Percentiles rank a stretch among this genome's conserved stretches.
These are phyloP conservation scores for Microbotryum scabiosae DNA, from an alignment of 1,284 basidiomycete genomes.

Conservation along the genomic window DNA sequence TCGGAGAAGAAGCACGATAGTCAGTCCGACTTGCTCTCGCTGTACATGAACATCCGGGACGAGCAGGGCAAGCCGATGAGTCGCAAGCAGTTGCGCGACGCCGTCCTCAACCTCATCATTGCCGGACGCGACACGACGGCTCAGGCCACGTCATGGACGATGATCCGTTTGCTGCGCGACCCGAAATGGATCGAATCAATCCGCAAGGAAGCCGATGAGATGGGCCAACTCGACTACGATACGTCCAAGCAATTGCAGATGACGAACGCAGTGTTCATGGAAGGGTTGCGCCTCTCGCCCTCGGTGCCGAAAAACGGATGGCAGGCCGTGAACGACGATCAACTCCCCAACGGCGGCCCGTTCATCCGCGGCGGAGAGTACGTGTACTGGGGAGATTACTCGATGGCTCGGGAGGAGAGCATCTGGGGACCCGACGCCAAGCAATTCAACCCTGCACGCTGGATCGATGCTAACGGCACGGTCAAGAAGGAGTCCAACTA, in stretches of 20 bases:
- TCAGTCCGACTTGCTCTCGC: conserved; percentile 10
- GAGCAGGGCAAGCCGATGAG: conserved; percentile 19
- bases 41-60: conserved; percentile 23
- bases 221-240: conserved; percentile 7
- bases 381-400: conserved; percentile 20
- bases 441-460: conserved; percentile 20
- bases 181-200: not conserved
- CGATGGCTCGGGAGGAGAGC: conserved; percentile 10
- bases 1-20: conserved; percentile 9
- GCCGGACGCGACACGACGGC: conserved; percentile 26
- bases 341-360: conserved; percentile 22
- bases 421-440: conserved; percentile 25
- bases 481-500: conserved; percentile 15
- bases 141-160: conserved; percentile 13
- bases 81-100: conserved; percentile 12
- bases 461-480: conserved; percentile 22
- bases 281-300: conserved; percentile 6
- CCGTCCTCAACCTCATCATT: conserved; percentile 8
- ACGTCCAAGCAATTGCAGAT: conserved; percentile 10
- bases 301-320: conserved; percentile 8
- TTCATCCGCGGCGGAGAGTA: conserved; percentile 19
- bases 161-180: conserved; percentile 2
- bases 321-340: conserved; percentile 16
- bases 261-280: conserved; percentile 16
- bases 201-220: not conserved